Percentiles rank a stretch among this genome's conserved stretches.
phyloP scores from a whole-genome alignment of 169 alveolate species.

The Blepharisma undulans region DNA sequence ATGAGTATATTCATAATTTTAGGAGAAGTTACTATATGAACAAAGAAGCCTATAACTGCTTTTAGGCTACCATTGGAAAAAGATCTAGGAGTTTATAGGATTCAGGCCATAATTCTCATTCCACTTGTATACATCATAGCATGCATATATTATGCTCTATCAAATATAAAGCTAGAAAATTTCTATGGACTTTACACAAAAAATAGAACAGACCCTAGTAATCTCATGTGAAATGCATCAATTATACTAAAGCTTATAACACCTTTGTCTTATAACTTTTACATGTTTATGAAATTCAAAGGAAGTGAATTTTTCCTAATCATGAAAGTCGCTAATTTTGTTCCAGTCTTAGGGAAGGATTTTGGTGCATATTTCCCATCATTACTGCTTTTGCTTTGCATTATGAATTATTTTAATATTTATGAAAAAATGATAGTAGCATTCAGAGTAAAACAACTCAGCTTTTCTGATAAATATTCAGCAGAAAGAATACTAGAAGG shows the following conservation, averaged over 20 bases:
- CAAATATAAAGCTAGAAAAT: constrained; percentile 51
- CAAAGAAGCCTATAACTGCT: not conserved
- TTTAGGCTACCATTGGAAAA: not conserved
- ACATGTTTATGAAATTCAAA: constrained; percentile 41
- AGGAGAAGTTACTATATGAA: constrained; percentile 29
- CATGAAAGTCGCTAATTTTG: constrained; percentile 51
- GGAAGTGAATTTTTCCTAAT: constrained; percentile 39
- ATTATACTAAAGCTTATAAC: constrained; percentile 59
- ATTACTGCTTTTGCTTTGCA: constrained; percentile 45
- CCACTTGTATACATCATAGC: constrained; percentile 40
- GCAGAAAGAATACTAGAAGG: constrained; percentile 51
- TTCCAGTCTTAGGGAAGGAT: constrained; percentile 61
- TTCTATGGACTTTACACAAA: constrained; percentile 56
- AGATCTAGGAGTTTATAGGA: not conserved
- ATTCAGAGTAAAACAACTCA: constrained; percentile 46
- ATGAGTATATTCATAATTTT: constrained; percentile 17
- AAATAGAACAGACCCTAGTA: constrained; percentile 61
- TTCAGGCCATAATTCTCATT: constrained; percentile 1
- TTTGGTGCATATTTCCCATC: constrained; percentile 61
- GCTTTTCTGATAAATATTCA: constrained; percentile 43
- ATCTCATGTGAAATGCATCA: constrained; percentile 56
- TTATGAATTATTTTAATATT: constrained; percentile 42
- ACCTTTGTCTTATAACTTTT: constrained; percentile 61
- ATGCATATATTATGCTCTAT: constrained; percentile 38
- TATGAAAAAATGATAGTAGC: constrained; percentile 53